Conservation (phyloP, 1,284 basidiomycete species). For the Cutaneotrichosporon dermatis region DNA sequence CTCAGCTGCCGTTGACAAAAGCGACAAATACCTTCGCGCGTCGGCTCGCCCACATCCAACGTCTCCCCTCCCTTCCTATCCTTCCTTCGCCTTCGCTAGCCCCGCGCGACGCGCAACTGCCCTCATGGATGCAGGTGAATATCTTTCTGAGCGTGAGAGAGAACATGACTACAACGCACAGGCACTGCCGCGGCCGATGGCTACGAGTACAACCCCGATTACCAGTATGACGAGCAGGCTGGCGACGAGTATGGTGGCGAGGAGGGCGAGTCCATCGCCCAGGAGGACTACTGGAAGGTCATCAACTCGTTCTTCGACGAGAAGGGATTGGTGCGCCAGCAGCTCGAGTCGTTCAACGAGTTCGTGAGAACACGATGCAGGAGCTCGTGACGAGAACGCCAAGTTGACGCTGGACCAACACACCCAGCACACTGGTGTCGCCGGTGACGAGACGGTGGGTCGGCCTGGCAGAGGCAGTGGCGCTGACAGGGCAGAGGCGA, state of each 20-base stretch:
- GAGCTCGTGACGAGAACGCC: conserved; percentile 92
- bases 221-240: conserved; percentile 26
- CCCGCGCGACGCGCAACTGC: neutral
- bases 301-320: conserved; percentile 96
- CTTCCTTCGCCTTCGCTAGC: neutral
- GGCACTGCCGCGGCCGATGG: conserved; percentile 27
- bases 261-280: conserved; percentile 66
- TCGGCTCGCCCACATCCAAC: neutral
- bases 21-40: neutral
- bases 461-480: too few relatives aligned
- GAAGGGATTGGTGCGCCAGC: conserved; percentile 95
- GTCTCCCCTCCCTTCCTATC: neutral
- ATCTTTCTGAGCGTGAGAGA: conserved; percentile 15
- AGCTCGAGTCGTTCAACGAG: conserved; percentile 97
- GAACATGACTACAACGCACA: conserved; percentile 26
- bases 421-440: conserved; percentile 86
- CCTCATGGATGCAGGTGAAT: conserved; percentile 47
- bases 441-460: conserved; percentile 61
- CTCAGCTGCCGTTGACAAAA: neutral
- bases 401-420: conserved; percentile 94
- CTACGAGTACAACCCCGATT: conserved; percentile 34
- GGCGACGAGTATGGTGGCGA: conserved; percentile 48
- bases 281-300: conserved; percentile 92
- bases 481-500: conserved; percentile 59
- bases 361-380: conserved; percentile 99